Base-by-base conservation (phyloP, 2,329 filamentous ascomycete species). In the Graphilbum fragrans region DNA sequence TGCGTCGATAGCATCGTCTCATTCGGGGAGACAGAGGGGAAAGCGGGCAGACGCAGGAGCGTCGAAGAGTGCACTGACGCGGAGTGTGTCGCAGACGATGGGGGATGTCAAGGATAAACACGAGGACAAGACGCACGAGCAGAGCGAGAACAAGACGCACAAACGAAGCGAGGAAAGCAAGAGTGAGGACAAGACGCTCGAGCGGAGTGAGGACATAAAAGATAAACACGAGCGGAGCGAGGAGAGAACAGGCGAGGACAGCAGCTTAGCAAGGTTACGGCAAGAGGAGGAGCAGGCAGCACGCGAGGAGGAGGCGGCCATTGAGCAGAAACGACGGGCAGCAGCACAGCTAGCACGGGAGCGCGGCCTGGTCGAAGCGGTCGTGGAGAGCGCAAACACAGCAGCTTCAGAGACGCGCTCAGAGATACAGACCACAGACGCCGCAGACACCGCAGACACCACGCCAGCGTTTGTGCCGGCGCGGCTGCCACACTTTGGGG, bases 41-140 rank as follows among this genome's bases (percentile, higher is more conserved):
- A 21, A 9, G n/a, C n/a, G 7, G 22, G 4, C 35, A 23, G 20
- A 19, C 23, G 37, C 19, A 45, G 36, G 23, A 38, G 52, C 65
- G 14, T 29, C n/a, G n/a, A n/a, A n/a, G n/a, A n/a, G n/a, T 29
- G 39, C 35, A 7, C 27, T 49, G 25, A 69, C 70, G 8, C 65
- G 74, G 42, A 77, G 71, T 10, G 62, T 71, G 0, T 79, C 75
- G n/a, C 63, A 71, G 43, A 73, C 69, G n/a, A 77, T 72, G n/a
- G n/a, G n/a, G n/a, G n/a, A n/a, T n/a, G n/a, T n/a, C n/a, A n/a
- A n/a, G n/a, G n/a, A n/a, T n/a, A n/a, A n/a, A n/a, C n/a, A n/a
- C n/a, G n/a, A n/a, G n/a, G n/a, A n/a, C n/a, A n/a, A n/a, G n/a
- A n/a, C n/a, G n/a, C n/a, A n/a, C n/a, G n/a, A n/a, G n/a, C n/a